phyloP scores from a whole-genome alignment of 1,284 basidiomycete species.

The Microbotryum scabiosae region DNA sequence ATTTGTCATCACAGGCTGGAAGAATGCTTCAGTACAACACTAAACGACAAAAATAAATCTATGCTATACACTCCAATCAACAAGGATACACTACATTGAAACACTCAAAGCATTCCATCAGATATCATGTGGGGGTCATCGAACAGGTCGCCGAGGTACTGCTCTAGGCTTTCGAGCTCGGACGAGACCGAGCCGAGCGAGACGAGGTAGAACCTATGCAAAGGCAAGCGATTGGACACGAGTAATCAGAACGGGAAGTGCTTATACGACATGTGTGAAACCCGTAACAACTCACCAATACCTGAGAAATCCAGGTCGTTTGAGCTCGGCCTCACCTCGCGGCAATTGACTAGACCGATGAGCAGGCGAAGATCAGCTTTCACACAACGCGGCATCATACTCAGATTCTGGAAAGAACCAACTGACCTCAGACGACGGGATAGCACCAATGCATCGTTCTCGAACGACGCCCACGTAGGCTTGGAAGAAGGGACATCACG shows the following conservation, averaged over 20 bases:
- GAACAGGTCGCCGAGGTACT: slow-evolving; percentile 14
- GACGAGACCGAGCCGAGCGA: slow-evolving; percentile 17
- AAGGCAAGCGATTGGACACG: neutral
- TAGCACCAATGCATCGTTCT: slow-evolving; percentile 23
- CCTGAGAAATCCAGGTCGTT: slow-evolving; percentile 18
- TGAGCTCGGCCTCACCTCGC: slow-evolving; percentile 17
- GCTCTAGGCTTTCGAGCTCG: slow-evolving; percentile 23
- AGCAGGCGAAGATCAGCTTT: neutral
- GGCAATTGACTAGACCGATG: slow-evolving; percentile 10
- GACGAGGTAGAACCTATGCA: slow-evolving; percentile 19
- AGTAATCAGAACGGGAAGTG: neutral
- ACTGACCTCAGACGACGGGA: slow-evolving; percentile 5
- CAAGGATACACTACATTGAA: no score
- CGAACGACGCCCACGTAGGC: slow-evolving; percentile 22
- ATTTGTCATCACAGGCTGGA: no score
- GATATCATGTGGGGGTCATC: neutral
- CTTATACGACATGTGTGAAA: no score
- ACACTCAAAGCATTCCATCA: no score
- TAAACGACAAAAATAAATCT: no score
- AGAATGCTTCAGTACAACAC: no score
- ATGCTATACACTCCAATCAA: no score
- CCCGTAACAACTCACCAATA: slow-evolving; percentile 9
- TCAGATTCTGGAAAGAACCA: no score
- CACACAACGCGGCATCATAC: neutral
- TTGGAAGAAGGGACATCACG: slow-evolving; percentile 22